Evolutionary conservation across 306 rosid species (phyloP).

Genomic region (Cajanus cajan): DNA sequence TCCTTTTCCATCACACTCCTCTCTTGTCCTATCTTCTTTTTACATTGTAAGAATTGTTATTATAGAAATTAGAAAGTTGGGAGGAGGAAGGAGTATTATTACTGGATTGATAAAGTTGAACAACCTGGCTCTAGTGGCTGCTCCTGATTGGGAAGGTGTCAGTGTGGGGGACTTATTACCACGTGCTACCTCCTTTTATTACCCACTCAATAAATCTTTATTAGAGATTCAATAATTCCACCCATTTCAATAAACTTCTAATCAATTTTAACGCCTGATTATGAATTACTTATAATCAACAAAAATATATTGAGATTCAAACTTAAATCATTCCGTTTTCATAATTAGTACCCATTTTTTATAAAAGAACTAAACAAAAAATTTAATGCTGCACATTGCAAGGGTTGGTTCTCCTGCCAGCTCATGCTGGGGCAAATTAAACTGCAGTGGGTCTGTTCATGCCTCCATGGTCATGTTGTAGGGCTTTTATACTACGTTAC

Average conservation of each 20-base stretch:
- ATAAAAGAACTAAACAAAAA: not conserved
- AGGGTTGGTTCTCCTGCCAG: not conserved
- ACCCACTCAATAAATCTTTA: not conserved
- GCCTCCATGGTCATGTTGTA: not conserved
- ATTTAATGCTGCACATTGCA: not conserved
- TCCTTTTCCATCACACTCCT: not conserved
- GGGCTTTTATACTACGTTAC: conserved; percentile 29
- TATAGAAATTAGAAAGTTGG: not conserved
- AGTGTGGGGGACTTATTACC: conserved; percentile 7
- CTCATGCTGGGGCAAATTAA: not conserved
- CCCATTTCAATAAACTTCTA: not conserved
- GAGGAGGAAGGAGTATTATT: not conserved
- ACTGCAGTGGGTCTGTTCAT: not conserved
- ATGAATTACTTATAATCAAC: not conserved
- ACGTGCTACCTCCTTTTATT: not conserved
- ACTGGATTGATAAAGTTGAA: conserved; percentile 1
- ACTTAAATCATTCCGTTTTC: not conserved
- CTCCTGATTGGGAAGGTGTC: conserved; percentile 18
- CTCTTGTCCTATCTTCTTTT: not conserved
- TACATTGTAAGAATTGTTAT: not conserved
- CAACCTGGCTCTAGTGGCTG: not conserved
- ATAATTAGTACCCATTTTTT: not conserved
- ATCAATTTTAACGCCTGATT: not conserved
- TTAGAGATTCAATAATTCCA: not conserved
- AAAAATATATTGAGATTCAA: not conserved